phyloP scores from a whole-genome alignment of 352 stramenopile genomes.

The Pythium dissotocum region DNA sequence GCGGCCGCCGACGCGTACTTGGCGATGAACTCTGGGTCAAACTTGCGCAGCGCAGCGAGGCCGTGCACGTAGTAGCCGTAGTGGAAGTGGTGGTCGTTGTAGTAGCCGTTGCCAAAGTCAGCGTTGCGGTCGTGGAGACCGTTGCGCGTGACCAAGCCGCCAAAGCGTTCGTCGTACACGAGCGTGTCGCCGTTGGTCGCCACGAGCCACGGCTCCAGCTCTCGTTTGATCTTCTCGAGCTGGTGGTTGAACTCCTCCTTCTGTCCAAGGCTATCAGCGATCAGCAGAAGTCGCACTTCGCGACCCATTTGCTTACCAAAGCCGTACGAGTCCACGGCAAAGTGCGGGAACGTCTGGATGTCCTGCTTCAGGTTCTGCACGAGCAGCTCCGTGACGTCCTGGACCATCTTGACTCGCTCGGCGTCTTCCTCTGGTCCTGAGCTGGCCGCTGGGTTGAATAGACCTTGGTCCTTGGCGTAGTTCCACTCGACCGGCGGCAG shows the following conservation, averaged over 20 bases:
- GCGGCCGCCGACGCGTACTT: conserved; percentile 51
- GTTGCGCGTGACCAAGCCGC: conserved; percentile 89
- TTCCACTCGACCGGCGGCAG: conserved; percentile 65
- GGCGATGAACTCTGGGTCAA: conserved; percentile 71
- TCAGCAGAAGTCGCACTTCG: conserved; percentile 69
- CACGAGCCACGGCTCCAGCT: conserved; percentile 63
- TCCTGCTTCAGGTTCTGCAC: conserved; percentile 46
- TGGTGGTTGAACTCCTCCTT: conserved; percentile 42
- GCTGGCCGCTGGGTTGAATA: conserved; percentile 44
- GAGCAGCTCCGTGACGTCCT: conserved; percentile 48
- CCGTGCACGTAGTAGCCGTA: conserved; percentile 94
- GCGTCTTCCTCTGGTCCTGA: conserved; percentile 7
- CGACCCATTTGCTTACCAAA: conserved; percentile 82
- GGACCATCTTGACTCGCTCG: conserved; percentile 23
- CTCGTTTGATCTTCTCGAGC: conserved; percentile 56
- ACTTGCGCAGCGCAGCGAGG: conserved; percentile 72
- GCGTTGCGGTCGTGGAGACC: conserved; percentile 58
- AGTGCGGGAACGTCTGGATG: conserved; percentile 45
- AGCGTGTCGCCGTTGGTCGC: conserved; percentile 68
- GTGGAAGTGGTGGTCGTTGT: conserved; percentile 93
- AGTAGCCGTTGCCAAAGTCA: conserved; percentile 89
- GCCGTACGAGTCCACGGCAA: conserved; percentile 68
- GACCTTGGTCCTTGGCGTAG: conserved; percentile 50
- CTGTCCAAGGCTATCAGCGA: conserved; percentile 74
- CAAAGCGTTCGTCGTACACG: conserved; percentile 92